A percentile compares a stretch with the other conserved stretches of the same genome.
Evolutionary conservation across 495 filamentous ascomycete genomes (phyloP).

Genomic region (Aspergillus nidulans): DNA sequence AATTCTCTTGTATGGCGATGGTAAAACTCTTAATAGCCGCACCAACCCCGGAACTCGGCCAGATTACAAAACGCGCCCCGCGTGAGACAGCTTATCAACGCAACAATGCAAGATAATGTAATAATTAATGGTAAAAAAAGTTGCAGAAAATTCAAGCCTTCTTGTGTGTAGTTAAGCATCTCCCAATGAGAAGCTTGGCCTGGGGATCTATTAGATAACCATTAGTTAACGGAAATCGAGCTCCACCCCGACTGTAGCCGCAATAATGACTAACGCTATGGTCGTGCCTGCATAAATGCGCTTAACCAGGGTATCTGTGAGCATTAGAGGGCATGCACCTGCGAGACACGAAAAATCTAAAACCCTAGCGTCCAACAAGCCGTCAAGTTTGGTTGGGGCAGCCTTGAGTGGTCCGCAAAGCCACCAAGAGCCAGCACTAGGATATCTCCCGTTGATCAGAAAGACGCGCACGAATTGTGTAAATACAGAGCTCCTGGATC

Average conservation of each 20-base stretch:
- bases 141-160: conserved; percentile 32
- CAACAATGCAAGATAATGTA: neutral
- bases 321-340: too few species aligned
- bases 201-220: neutral
- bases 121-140: conserved; percentile 18
- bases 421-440: too few species aligned
- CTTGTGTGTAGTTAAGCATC: conserved; percentile 33
- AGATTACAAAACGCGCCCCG: neutral
- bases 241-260: neutral
- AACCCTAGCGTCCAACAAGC: too few species aligned
- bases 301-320: too few species aligned
- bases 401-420: too few species aligned
- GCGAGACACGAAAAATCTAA: too few species aligned
- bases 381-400: too few species aligned
- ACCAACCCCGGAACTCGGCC: neutral
- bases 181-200: conserved; percentile 20
- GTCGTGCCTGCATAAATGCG: too few species aligned
- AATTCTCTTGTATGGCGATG: neutral
- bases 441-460: too few species aligned
- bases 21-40: neutral
- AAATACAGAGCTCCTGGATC: too few species aligned
- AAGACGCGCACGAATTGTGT: too few species aligned
- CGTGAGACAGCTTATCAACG: neutral
- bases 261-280: too few species aligned
- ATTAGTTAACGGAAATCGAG: neutral